Percentiles rank a stretch among this genome's conserved stretches.
phyloP scores from a whole-genome alignment of 2,329 filamentous ascomycete species.

The Teratosphaeria gauchensis region DNA sequence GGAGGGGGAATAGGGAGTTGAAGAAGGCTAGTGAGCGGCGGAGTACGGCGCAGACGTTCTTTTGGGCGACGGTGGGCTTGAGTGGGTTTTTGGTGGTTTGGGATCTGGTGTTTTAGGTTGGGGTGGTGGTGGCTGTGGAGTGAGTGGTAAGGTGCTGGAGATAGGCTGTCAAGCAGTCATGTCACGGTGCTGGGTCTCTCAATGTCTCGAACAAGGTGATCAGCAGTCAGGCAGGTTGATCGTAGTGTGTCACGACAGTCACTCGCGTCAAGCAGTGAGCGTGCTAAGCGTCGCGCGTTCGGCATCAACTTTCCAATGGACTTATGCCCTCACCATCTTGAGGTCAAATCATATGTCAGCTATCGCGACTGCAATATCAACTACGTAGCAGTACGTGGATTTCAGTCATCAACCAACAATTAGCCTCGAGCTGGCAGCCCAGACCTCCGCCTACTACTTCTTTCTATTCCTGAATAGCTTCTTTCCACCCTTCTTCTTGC shows the following conservation, averaged over 20 bases:
- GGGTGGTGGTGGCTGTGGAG: neutral
- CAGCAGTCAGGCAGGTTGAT: no score
- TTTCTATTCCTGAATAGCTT: neutral
- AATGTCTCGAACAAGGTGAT: no score
- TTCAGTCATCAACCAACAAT: neutral
- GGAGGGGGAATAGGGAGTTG: constrained; percentile 80
- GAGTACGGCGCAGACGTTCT: constrained; percentile 41
- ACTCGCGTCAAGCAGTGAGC: no score
- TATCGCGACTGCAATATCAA: no score
- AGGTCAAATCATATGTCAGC: no score
- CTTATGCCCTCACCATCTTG: no score
- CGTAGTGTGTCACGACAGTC: no score
- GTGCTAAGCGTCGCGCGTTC: no score
- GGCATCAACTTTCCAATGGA: no score
- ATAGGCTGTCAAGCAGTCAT: neutral
- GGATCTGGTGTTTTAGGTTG: constrained; percentile 37
- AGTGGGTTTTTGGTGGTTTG: constrained; percentile 39
- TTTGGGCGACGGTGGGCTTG: constrained; percentile 37
- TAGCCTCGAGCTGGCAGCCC: neutral
- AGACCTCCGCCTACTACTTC: no score
- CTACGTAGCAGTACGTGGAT: neutral
- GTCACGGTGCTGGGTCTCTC: neutral
- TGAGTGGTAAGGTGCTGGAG: no score
- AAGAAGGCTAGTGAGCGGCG: constrained; percentile 61
- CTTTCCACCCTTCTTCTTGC: neutral